A percentile compares a stretch with the other conserved stretches of the same genome.
Conservation (phyloP, 345 rosid species). For the Acer saccharum region DNA sequence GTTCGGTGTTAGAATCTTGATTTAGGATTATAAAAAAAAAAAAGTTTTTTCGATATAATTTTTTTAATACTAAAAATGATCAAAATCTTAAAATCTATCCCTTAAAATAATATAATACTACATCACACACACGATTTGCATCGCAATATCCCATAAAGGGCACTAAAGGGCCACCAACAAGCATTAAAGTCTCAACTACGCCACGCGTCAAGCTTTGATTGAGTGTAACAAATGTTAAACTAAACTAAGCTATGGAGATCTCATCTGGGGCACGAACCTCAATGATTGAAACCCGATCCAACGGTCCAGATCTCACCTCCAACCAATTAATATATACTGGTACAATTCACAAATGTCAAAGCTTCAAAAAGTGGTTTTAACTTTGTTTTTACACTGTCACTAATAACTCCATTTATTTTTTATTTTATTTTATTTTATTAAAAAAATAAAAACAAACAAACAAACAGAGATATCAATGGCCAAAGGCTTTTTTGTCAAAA, state of each 20-base stretch:
- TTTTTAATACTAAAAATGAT: too few relatives aligned
- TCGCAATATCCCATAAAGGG: neutral
- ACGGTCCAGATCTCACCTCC: neutral
- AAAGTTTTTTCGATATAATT: too few relatives aligned
- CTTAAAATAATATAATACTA: neutral
- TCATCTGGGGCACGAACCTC: neutral
- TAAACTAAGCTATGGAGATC: neutral
- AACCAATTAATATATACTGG: neutral
- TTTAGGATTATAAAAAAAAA: too few relatives aligned
- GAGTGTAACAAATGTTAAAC: neutral
- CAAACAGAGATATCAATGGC: neutral
- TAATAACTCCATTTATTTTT: neutral
- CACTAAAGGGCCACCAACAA: neutral
- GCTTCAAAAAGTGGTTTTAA: neutral
- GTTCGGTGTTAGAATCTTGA: too few relatives aligned
- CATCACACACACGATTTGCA: neutral
- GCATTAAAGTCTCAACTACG: neutral
- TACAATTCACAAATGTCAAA: neutral
- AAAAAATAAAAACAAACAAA: neutral
- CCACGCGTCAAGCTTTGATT: neutral
- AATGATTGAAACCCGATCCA: conserved; percentile 9
- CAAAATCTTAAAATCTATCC: too few relatives aligned
- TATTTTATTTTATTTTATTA: neutral
- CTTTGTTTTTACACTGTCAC: neutral
- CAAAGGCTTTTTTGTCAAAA: conserved; percentile 14